Percentiles rank a stretch among this genome's conserved stretches.
phyloP scores from a whole-genome alignment of 2,329 filamentous ascomycete genomes.

The Macroventuria anomochaeta region DNA sequence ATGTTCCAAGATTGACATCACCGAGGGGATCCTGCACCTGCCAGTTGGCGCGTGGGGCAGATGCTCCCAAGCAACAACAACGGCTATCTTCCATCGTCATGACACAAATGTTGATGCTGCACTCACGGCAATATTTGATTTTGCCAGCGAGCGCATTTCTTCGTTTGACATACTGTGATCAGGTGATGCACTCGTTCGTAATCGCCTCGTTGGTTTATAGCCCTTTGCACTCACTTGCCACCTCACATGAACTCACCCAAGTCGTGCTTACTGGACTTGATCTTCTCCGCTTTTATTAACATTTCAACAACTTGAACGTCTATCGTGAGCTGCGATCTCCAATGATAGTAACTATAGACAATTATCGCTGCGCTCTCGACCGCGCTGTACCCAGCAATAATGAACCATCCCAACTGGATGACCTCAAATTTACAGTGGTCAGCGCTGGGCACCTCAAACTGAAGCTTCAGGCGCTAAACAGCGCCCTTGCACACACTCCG shows the following conservation, averaged over 20 bases:
- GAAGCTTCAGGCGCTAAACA: conserved; percentile 30
- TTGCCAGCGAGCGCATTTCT: neutral
- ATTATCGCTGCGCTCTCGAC: neutral
- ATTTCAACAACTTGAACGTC: no score
- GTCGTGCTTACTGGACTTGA: no score
- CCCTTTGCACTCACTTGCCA: no score
- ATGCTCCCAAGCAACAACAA: neutral
- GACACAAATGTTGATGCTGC: neutral
- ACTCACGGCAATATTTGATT: neutral
- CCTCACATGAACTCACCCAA: no score
- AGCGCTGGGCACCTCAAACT: conserved; percentile 28
- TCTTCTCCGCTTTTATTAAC: no score
- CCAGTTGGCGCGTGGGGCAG: conserved; percentile 3
- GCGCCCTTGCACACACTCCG: conserved; percentile 6
- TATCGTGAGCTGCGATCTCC: neutral
- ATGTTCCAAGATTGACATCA: conserved; percentile 16
- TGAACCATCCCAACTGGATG: neutral
- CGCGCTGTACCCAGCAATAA: neutral
- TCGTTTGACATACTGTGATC: neutral
- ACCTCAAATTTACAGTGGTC: conserved; percentile 24
- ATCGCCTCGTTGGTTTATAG: no score
- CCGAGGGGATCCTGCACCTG: conserved; percentile 5
- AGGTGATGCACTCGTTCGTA: neutral
- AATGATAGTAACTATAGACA: conserved; percentile 10
- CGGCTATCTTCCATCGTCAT: neutral